phyloP scores from a whole-genome alignment of 2,329 filamentous ascomycete genomes.

The Clarireedia paspali region DNA sequence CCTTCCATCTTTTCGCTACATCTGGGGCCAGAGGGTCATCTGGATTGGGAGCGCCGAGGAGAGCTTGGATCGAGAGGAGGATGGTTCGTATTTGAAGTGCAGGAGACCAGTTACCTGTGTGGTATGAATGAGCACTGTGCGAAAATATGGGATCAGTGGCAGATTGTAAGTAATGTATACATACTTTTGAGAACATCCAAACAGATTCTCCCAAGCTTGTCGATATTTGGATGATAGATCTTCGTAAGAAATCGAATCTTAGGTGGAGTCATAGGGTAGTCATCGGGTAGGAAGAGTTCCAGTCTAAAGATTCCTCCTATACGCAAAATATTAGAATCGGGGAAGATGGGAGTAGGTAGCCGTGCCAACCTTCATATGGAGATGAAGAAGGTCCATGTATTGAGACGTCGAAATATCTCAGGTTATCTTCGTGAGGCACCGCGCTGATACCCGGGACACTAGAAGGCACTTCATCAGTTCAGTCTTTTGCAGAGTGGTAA shows the following conservation, averaged over 20 bases:
- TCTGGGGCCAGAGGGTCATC: constrained; percentile 98
- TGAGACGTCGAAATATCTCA: constrained; percentile 95
- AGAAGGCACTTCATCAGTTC: constrained; percentile 13
- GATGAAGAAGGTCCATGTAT: constrained; percentile 89
- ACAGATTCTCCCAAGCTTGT: constrained; percentile 94
- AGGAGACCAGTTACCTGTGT: constrained; percentile 91
- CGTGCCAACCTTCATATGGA: constrained; percentile 76
- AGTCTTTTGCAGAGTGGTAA: not conserved
- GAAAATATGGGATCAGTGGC: not conserved
- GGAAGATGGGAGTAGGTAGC: not conserved
- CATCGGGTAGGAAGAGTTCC: constrained; percentile 93
- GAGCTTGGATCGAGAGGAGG: constrained; percentile 93
- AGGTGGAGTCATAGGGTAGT: constrained; percentile 98
- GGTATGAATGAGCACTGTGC: constrained; percentile 13
- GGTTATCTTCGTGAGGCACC: constrained; percentile 91
- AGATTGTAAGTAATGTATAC: constrained; percentile 20
- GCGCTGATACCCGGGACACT: constrained; percentile 96
- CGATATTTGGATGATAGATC: constrained; percentile 99
- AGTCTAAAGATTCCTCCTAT: constrained; percentile 78
- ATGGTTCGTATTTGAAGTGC: constrained; percentile 97
- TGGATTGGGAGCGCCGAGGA: constrained; percentile 92
- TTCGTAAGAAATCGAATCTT: constrained; percentile 98
- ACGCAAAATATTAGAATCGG: constrained; percentile 9
- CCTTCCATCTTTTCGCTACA: constrained; percentile 96
- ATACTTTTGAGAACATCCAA: constrained; percentile 94